Base-by-base conservation (phyloP, 2,329 filamentous ascomycete species). In the Pseudocercospora vitis region DNA sequence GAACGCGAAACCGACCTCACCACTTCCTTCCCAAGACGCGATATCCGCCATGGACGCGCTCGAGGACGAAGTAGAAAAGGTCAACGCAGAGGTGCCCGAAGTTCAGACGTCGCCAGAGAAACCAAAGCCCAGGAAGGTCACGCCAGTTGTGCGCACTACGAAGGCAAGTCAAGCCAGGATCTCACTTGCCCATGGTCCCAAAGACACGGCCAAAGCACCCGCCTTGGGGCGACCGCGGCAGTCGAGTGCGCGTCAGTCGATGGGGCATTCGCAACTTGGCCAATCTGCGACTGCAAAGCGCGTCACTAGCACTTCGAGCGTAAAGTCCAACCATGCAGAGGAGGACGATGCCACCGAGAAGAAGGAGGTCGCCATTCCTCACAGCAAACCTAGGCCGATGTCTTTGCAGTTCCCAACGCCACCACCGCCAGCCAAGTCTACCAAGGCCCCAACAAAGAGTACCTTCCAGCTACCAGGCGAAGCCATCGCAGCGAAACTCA, bases 401-500 rank as follows among this genome's bases (percentile, higher is more conserved):
- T 76, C 71, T 60, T 68, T 74, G 63, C 74, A 68, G 53, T 82
- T 76, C 59, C 78, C 70, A 21, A 75, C 69, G 7, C 76, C 73
- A 32, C 73, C 74, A 4, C 73, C 74, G 11, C 74, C 73, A 12
- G 64, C 71, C 7, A 81, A 78, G 60, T 81, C 78, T 1, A 70
- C 69, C 18, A 80, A 78, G 59, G 70, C 77, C 11, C 76, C 76
- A 0, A 81, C 79, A 0, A 73, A 67, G 47, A 65, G 78, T 6
- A 77, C 70, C 3, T 82, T 82, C 61, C 70, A 75, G 42, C 71
- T 82, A 0, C 78, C 79, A 1, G 79, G 79, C 12, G 78, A 81
- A 58, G 76, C 72, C 11, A 70, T 81, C 3, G 77, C 79, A 2
- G 77, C 77, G 3, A 80, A 77, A 58, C 65, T 80, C n/a, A 80